Evolutionary conservation across 1,139 yeast species (phyloP), one percentile per base, ranked within the genome.

Genomic region (Kodamaea sp.): DNA sequence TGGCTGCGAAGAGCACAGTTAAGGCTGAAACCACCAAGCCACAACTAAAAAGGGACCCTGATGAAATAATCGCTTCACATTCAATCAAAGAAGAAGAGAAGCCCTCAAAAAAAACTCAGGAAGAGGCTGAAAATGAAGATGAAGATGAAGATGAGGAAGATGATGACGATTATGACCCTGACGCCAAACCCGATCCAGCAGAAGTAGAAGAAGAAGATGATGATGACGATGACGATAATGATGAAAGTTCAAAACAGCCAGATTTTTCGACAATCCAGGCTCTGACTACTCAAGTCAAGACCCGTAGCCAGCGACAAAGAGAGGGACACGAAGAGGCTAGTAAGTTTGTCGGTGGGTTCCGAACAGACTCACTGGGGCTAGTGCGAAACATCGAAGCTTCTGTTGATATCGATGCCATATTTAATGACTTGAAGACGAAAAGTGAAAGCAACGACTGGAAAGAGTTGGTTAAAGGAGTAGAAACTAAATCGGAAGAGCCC

Each of bases 81-180:
- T n/a, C n/a, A n/a, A n/a, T n/a, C n/a, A 9, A 10, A 5, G 19
- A 14, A 3, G 18, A 10, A n/a, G 28, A 8, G 12, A 22, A 11
- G 12, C 12, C 8, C 22, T 8, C 22, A 4, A 8, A 18, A 26
- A 18, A 11, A 11, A 9, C 21, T 15, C 19, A 20, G 10, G 34
- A 16, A 13, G 31, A 34, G 7, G 35, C 24, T 6, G 32, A 31
- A 2, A 53, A 41, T 4, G 47, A 43, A 11, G 53, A 45, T 20
- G 56, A 46, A 6, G 57, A 51, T 12, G 58, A 55, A 4, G 77
- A 78, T 39, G 65, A 80, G 44, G 82, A 79, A 33, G 86, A 80
- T 26, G 85, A 80, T 40, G 83, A 77, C 34, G 87, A 81, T 45
- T 81, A 72, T 53, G 74, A 74, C 38, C 84, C 84, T 11, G 63